Conservation (phyloP, 768 basidiomycete genomes). For the Lactarius hatsudake region DNA sequence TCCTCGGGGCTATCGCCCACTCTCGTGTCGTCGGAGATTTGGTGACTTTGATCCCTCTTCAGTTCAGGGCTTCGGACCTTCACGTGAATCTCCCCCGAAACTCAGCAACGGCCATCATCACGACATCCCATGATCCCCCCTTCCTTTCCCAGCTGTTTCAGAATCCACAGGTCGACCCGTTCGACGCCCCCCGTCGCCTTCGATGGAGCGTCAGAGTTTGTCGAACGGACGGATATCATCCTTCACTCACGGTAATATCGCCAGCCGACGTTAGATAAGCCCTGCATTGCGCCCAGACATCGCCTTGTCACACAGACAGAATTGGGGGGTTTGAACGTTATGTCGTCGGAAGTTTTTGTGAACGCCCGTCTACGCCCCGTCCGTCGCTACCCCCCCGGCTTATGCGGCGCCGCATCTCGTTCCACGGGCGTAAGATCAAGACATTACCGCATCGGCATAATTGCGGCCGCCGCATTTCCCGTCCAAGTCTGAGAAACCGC, state of each 20-base stretch:
- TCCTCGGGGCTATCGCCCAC: neutral
- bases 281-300: neutral
- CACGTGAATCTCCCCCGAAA: constrained; percentile 10
- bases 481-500: neutral
- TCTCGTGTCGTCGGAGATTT: constrained; percentile 9
- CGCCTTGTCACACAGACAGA: constrained; percentile 2
- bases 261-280: constrained; percentile 9
- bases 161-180: constrained; percentile 3
- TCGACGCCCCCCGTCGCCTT: constrained; percentile 6
- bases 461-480: neutral
- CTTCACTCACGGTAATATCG: constrained; percentile 23
- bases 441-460: neutral
- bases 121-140: constrained; percentile 12
- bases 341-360: neutral
- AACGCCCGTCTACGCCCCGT: neutral
- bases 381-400: neutral
- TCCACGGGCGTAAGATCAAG: constrained; percentile 9
- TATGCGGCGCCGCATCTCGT: neutral
- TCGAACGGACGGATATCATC: neutral
- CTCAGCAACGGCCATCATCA: constrained; percentile 14
- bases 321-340: neutral
- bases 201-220: constrained; percentile 3
- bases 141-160: constrained; percentile 23
- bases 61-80: constrained; percentile 5
- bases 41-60: constrained; percentile 8